Base-by-base conservation (phyloP, 2,329 filamentous ascomycete species). In the Torrubiella hemipterigena region DNA sequence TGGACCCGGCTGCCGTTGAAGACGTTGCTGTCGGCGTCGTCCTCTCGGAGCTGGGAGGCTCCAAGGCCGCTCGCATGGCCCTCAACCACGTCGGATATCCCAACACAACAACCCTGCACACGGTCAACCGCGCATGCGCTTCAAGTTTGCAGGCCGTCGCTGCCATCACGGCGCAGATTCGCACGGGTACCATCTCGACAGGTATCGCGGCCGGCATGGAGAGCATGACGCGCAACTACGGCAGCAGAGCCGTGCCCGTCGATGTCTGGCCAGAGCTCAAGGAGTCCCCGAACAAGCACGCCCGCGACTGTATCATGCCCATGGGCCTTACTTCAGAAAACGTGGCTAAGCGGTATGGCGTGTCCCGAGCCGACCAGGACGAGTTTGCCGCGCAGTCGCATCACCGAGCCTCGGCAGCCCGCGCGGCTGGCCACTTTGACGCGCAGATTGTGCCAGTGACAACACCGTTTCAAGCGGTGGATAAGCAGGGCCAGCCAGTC, bases 151-250 rank as follows among this genome's bases (percentile, higher is more conserved):
- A 83, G 43, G 77, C 81, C 17, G 79, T 95, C 30, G 79, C 84
- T 2, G 61, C 66, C 11, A 65, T 93, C 4, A 81, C 82, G 5
- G 75, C 80, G 35, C 68, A 78, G 39, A 91, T 95, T 44, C 69
- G 74, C n/a, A 65, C 70, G 0, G 85, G 81, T 2, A 69, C 73
- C 43, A 80, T 89, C 31, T 70, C 77, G 38, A 65, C 69, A 0
- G 87, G 84, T 37, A 74, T 95, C 38, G 87, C 77, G 8, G 87
- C 82, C 3, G 87, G 87, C 18, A 94, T 93, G 82, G 87, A 95
- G 69, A 89, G 81, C 59, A 95, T 95, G 87, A 93, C 84, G 40
- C 63, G 80, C 42, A 94, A 94, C 59, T 95, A 95, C 56, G 86
- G 78, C 31, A 74, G 65, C 17, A 65, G 76, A 35, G 87, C 87